Base-by-base conservation (phyloP, 495 filamentous ascomycete species). In the Ramalina peruviana region DNA sequence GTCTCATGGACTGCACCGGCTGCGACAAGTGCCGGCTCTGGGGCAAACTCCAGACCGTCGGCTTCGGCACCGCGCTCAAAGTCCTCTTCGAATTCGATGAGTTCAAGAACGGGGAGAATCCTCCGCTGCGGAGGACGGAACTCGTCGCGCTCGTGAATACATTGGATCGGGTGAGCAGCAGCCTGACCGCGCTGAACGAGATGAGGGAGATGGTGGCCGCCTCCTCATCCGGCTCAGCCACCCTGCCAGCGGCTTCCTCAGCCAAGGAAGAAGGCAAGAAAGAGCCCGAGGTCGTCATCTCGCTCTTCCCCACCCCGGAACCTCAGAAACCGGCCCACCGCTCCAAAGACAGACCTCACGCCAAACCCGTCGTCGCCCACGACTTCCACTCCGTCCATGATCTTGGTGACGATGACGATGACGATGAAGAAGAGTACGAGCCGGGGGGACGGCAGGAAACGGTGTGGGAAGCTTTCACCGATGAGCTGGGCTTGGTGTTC, bases 21-120 rank as follows among this genome's bases (percentile, higher is more conserved):
- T 98, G 92, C 66, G 92, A 98, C 69, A 98, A 98, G 68, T 98
- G 92, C 67, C 80, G 92, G 15, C 78, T 98, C 3, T 98, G 92
- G 93, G 92, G 92, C 44, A 98, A 97, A 65, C 65, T 98, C n/a
- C 92, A 98, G 63, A 92, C 88, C 6, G 85, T 83, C 17, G 92
- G 92, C 15, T 97, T 95, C 60, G 93, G 92, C 33, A 88, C 92
- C 2, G 92, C 92, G 10, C 66, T 98, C 36, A 98, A 98, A 65
- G 81, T 98, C 1, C 72, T 98, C 2, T 98, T 97, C 58, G 93
- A 98, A 57, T 94, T 90, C 55, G 88, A 94, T 61, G 81, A 86
- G 62, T 82, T 80, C 54, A 80, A 84, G 43, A 75, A 82, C 48
- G 75, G 76, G 30, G 74, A 81, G 51, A 83, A 86, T 53, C 89